Evolutionary conservation across 2,329 filamentous ascomycete species (phyloP).

Genomic region (Ophiostoma australiae): DNA sequence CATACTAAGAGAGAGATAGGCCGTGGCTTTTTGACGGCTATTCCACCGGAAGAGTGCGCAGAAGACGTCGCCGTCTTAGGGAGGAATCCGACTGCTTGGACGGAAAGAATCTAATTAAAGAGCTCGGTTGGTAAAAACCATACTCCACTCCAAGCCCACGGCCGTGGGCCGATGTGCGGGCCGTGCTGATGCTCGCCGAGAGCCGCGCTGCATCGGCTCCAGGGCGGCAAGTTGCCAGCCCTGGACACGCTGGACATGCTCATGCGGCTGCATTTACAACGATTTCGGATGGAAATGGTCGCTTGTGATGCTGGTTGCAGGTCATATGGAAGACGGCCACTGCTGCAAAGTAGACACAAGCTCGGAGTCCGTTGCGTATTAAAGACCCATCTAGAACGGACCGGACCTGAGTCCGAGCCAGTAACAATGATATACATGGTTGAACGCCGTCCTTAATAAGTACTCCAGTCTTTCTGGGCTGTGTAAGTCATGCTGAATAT

Average conservation of each 20-base stretch:
- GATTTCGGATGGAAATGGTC: background rate
- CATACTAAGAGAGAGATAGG: background rate
- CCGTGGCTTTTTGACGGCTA: background rate
- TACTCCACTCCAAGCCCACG: background rate
- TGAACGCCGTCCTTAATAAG: background rate
- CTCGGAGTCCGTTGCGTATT: background rate
- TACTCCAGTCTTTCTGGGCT: background rate
- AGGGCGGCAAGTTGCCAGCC: background rate
- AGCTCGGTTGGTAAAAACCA: background rate
- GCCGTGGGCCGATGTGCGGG: conserved; percentile 1
- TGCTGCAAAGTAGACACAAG: background rate
- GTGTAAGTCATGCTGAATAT: background rate
- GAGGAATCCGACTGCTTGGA: background rate
- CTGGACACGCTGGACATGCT: background rate
- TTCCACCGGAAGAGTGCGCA: background rate
- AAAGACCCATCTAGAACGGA: background rate
- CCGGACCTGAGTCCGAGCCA: background rate
- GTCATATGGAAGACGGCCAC: background rate
- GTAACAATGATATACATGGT: background rate
- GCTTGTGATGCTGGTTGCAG: background rate
- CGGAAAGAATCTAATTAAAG: background rate
- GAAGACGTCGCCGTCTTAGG: background rate
- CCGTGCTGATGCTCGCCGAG: background rate
- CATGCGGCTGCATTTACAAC: background rate
- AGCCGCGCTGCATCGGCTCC: background rate